Base-by-base conservation (phyloP, 371 early-diverging fungal species). In the Sporodiniella umbellata region DNA sequence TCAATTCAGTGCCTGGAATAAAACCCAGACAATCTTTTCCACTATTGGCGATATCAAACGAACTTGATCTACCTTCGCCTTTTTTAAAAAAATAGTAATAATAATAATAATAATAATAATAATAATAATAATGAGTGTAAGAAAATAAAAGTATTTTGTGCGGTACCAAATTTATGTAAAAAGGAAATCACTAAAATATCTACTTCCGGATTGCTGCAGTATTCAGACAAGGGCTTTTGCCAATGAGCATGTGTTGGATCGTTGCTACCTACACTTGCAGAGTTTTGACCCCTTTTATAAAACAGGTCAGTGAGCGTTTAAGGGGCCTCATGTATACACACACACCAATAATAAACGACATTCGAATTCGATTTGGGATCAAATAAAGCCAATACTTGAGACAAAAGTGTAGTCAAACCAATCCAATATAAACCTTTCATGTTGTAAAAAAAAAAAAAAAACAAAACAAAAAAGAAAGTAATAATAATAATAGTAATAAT, bases 131-230 rank as follows among this genome's bases (percentile, higher is more conserved):
- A n/a, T n/a, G n/a, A n/a, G n/a, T n/a, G n/a, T n/a, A 24, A 28
- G 14, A 39, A 48, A 24, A 45, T 43, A 11, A 11, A 25, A 14
- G 15, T 45, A 46, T 40, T 23, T 38, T 53, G 42, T 37, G 28
- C 17, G 60, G 24, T 57, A 72, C 57, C 58, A 71, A 66, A 53
- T 72, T 80, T 44, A 80, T 79, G 49, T 81, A 89, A 53, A 51
- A 86, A 87, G 6, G 84, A 72, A 25, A 89, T 39, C 10, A 84
- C 77, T 30, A 87, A 61, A 3, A 80, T 66, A 58, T 86, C 81
- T 3, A 42, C 38, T 25, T 78, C 74, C 1, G 62, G 48, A 19
- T 45, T 45, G 23, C 71, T 75, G 50, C 89, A 89, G 62, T 87
- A 89, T 5, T 62, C 54, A 5, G 66, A 65, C 3, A 89, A 59